phyloP scores from a whole-genome alignment of 257 asterid genomes.

The Knoxia roxburghii region DNA sequence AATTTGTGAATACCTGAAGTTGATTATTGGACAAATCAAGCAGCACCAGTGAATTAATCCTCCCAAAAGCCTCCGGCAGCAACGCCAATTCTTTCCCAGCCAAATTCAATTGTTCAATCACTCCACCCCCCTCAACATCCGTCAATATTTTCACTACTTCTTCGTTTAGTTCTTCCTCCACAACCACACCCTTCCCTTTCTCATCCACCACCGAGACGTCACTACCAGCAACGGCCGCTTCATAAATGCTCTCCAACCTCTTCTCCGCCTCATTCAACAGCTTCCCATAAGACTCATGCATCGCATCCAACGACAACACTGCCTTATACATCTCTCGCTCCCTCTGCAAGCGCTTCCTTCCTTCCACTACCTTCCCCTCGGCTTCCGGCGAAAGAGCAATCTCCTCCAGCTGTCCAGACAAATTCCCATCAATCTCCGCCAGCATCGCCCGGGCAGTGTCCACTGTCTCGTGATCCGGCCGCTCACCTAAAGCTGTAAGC shows the following conservation, averaged over 20 bases:
- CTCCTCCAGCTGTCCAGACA: slow-evolving; percentile 36
- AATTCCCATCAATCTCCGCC: slow-evolving; percentile 45
- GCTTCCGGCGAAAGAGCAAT: slow-evolving; percentile 26
- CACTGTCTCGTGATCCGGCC: slow-evolving; percentile 90
- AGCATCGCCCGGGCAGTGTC: slow-evolving; percentile 59
- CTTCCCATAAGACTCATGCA: slow-evolving; percentile 73
- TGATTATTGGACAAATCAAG: slow-evolving; percentile 72
- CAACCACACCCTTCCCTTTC: slow-evolving; percentile 26
- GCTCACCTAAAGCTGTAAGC: slow-evolving; percentile 58
- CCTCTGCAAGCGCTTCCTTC: slow-evolving; percentile 27
- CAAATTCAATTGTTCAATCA: slow-evolving; percentile 54
- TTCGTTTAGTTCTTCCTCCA: slow-evolving; percentile 47
- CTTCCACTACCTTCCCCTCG: slow-evolving; percentile 21
- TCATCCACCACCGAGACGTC: slow-evolving; percentile 32
- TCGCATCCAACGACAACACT: slow-evolving; percentile 63
- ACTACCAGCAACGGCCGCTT: slow-evolving; percentile 66
- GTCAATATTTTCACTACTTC: slow-evolving; percentile 60
- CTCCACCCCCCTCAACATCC: slow-evolving; percentile 52
- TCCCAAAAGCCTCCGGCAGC: slow-evolving; percentile 81
- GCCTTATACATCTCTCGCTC: slow-evolving; percentile 56
- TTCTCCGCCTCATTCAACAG: slow-evolving; percentile 78
- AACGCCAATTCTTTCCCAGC: slow-evolving; percentile 50
- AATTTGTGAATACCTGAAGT: slow-evolving; percentile 52
- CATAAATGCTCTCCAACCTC: slow-evolving; percentile 75
- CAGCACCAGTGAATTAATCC: slow-evolving; percentile 43